These are phyloP conservation scores for Stenocarpella maydis DNA, from an alignment of 2,329 filamentous ascomycete species.

Conservation along the genomic window DNA sequence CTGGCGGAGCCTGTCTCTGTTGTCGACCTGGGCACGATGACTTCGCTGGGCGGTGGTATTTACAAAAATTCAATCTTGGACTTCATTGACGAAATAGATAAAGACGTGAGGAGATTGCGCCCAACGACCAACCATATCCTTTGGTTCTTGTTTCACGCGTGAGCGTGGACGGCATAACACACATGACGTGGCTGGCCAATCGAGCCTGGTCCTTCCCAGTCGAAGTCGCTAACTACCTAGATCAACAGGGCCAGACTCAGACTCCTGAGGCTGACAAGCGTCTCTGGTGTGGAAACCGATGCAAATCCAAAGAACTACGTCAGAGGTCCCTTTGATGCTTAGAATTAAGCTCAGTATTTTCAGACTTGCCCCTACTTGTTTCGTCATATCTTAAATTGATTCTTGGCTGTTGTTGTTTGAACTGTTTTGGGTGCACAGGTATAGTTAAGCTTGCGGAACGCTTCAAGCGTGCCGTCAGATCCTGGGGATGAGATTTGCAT, in stretches of 20 bases:
- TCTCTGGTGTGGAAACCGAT: background rate
- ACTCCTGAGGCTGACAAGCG: slow-evolving; percentile 9
- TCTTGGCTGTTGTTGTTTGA: background rate
- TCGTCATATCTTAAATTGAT: background rate
- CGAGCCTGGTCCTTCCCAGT: slow-evolving; percentile 17
- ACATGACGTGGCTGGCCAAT: slow-evolving; percentile 13
- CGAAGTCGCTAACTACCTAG: background rate
- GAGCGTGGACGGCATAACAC: slow-evolving; percentile 14
- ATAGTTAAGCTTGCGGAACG: too few relatives aligned
- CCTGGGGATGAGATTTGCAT: background rate
- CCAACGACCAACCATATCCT: background rate
- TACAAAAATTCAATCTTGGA: background rate
- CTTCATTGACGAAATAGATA: background rate
- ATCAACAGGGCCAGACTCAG: slow-evolving; percentile 11
- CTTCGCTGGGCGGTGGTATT: background rate
- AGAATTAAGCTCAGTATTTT: background rate
- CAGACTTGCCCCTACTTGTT: background rate
- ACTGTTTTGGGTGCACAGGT: background rate
- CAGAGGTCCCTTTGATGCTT: background rate
- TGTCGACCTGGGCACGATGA: background rate
- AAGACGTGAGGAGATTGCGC: background rate
- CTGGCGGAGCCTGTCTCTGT: background rate
- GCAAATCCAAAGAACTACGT: background rate
- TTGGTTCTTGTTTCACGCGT: slow-evolving; percentile 16
- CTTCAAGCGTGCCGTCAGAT: background rate